Base-by-base conservation (phyloP, 192 early-diverging fungal genomes). In the Entophlyctis luteolus region DNA sequence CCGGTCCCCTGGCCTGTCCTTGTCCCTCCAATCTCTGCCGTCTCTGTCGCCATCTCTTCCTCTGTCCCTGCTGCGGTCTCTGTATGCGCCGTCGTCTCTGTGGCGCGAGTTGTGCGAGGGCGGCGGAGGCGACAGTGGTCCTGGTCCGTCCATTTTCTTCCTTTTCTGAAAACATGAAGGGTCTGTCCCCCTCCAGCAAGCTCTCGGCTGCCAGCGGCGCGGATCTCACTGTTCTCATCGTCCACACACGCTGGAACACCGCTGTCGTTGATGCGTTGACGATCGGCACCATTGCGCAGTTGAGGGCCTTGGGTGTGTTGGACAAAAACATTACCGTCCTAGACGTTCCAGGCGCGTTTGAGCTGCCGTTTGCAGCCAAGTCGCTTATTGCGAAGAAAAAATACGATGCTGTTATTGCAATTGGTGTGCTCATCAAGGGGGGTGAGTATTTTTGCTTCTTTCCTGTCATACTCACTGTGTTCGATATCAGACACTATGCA, bases 341-440 rank as follows among this genome's bases (percentile, higher is more conserved):
- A 49, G 81, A 84, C 33, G 95, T 99, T 0, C 87, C 95, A 3
- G 97, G 97, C 18, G 84, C 94, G 2, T 99, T 90, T 70, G 97
- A 99, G 77, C 83, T 99, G 10, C 97, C 97, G 1, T 92, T 90
- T 72, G 94, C 92, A 1, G 85, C 91, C 46, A 83, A 89, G 73
- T 73, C 77, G 28, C 84, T 95, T 28, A 82, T 97, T 63, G 73
- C 84, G 59, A 74, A 85, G 22, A 58, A 56, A 14, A 66, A 70
- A 65, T 98, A 90, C 71, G 91, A 98, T 72, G 95, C 91, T 0
- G 91, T 84, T 4, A 93, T 99, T 62, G 89, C 89, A 59, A 89
- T 99, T 73, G 97, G 97, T 33, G 92, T 99, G 22, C 86, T 99
- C 49, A 98, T 99, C 85, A 99, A 98, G 87, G 97, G 97, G 59